Percentiles rank a stretch among this genome's conserved stretches.
phyloP scores from a whole-genome alignment of 1,139 yeast species.

The Hyphopichia fennica region DNA sequence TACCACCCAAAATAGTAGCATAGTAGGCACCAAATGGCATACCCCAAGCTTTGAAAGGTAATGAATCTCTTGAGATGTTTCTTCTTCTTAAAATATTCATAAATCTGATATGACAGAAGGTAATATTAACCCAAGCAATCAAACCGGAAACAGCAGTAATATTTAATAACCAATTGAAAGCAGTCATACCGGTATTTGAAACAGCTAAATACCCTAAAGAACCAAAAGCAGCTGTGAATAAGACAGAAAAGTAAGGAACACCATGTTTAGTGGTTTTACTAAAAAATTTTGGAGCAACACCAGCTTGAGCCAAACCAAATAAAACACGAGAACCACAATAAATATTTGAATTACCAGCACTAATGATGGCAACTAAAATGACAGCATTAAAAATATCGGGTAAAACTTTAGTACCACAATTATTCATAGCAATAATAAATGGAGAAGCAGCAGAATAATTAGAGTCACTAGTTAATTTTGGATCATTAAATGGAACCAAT shows the following conservation, averaged over 20 bases:
- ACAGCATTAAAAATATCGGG: constrained; percentile 79
- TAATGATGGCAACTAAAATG: constrained; percentile 63
- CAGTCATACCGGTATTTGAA: constrained; percentile 60
- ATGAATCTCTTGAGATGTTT: constrained; percentile 60
- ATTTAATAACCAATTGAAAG: constrained; percentile 82
- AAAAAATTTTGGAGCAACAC: constrained; percentile 61
- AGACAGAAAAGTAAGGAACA: constrained; percentile 64
- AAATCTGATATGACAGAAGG: constrained; percentile 65
- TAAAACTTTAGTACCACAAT: constrained; percentile 67
- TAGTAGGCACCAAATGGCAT: constrained; percentile 69
- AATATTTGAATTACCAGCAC: constrained; percentile 82
- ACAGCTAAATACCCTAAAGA: constrained; percentile 68
- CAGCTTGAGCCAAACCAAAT: constrained; percentile 62
- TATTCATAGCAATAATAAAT: constrained; percentile 57
- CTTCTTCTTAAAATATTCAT: constrained; percentile 59
- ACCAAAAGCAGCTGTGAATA: constrained; percentile 61
- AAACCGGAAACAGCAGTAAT: constrained; percentile 77
- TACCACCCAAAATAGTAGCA: constrained; percentile 48
- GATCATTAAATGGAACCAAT: constrained; percentile 77
- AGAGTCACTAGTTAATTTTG: constrained; percentile 24
- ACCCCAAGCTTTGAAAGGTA: constrained; percentile 68
- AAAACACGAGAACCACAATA: constrained; percentile 76
- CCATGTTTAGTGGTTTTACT: constrained; percentile 56
- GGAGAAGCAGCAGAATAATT: constrained; percentile 49
- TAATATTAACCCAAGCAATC: constrained; percentile 72